Conservation (phyloP, 2,329 filamentous ascomycete species). For the Fusarium subglutinans region DNA sequence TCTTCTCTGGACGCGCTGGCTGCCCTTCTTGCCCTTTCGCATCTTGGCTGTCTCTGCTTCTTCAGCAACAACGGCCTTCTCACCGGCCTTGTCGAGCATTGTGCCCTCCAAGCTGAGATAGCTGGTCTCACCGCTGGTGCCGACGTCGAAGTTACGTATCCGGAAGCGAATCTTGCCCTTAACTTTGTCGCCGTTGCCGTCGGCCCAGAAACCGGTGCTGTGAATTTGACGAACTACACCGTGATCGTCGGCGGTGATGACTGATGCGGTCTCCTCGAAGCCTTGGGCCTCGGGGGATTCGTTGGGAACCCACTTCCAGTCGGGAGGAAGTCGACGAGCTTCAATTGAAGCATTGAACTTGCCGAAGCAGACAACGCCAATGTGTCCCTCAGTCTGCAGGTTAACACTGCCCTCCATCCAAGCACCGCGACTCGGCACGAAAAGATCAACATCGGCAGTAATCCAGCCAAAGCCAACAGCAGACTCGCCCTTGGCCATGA, state of each 20-base stretch:
- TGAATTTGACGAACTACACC: constrained; percentile 63
- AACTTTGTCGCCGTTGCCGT: constrained; percentile 74
- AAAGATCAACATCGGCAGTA: constrained; percentile 86
- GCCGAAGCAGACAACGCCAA: constrained; percentile 90
- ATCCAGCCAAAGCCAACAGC: constrained; percentile 88
- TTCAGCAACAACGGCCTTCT: constrained; percentile 61
- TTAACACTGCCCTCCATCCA: constrained; percentile 84
- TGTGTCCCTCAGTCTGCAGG: constrained; percentile 86
- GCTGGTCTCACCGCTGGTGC: constrained; percentile 76
- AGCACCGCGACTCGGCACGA: constrained; percentile 77
- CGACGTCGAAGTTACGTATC: constrained; percentile 86
- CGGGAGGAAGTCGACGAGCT: constrained; percentile 74
- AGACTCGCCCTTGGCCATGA: constrained; percentile 77
- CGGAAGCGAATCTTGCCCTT: constrained; percentile 77
- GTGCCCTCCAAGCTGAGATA: constrained; percentile 89
- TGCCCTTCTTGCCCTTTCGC: constrained; percentile 50
- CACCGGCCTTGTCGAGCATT: constrained; percentile 76
- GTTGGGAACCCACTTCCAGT: constrained; percentile 82
- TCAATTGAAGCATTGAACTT: constrained; percentile 92
- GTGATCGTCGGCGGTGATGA: constrained; percentile 57
- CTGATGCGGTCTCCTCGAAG: constrained; percentile 55
- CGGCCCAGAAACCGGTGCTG: constrained; percentile 77
- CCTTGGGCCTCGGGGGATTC: constrained; percentile 51
- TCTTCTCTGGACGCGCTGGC: constrained; percentile 45
- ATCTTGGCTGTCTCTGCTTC: constrained; percentile 55